phyloP scores from a whole-genome alignment of 2,329 filamentous ascomycete species.

The Microsporum ferrugineum region DNA sequence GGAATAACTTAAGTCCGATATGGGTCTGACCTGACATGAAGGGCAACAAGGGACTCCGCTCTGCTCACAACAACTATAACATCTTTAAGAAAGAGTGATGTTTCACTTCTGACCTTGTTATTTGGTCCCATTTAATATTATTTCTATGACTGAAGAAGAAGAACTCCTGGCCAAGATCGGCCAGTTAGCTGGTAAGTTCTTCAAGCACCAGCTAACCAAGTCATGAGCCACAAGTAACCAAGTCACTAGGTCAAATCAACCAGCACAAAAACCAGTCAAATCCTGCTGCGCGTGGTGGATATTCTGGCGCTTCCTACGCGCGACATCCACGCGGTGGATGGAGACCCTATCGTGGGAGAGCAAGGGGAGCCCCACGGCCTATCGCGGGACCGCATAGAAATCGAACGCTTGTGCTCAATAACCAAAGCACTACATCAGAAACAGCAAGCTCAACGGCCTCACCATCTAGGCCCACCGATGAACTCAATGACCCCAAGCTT shows the following conservation, averaged over 20 bases:
- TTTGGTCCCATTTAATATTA: background rate
- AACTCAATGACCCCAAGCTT: constrained; percentile 21
- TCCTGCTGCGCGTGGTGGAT: constrained; percentile 16
- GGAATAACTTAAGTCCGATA: no score
- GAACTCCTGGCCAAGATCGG: constrained; percentile 46
- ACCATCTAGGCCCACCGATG: constrained; percentile 20
- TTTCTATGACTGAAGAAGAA: constrained; percentile 42
- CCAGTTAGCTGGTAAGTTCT: constrained; percentile 43
- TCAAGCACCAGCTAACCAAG: constrained; percentile 26
- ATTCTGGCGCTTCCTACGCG: constrained; percentile 17
- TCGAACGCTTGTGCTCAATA: constrained; percentile 56
- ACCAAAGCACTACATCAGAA: constrained; percentile 20
- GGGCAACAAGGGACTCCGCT: background rate
- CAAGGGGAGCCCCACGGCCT: constrained; percentile 30
- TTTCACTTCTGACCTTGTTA: background rate
- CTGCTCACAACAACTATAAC: background rate
- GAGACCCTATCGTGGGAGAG: constrained; percentile 35
- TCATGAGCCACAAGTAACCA: background rate
- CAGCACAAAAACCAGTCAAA: constrained; percentile 54
- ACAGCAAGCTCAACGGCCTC: constrained; percentile 18
- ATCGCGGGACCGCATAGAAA: constrained; percentile 39
- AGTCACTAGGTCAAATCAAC: constrained; percentile 59
- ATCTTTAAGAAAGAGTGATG: background rate
- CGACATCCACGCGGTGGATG: constrained; percentile 26
- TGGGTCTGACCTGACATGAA: background rate